Percentiles rank a stretch among this genome's conserved stretches.
These are phyloP conservation scores for Babesia bovis DNA, from an alignment of 169 alveolate genomes.

Conservation along the genomic window DNA sequence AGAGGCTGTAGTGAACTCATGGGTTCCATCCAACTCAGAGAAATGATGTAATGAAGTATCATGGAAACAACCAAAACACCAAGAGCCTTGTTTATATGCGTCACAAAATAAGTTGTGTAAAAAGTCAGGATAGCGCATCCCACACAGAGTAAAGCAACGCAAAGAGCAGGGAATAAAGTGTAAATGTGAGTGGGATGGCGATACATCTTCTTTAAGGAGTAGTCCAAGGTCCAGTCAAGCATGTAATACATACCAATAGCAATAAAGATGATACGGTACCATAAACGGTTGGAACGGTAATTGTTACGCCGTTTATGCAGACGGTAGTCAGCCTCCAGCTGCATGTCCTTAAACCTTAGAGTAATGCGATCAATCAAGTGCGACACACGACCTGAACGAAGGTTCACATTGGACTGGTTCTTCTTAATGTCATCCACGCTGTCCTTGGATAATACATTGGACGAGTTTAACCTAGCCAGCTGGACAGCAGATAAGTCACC, in stretches of 20 bases:
- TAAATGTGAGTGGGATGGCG: not conserved
- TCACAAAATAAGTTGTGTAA: conserved; percentile 23
- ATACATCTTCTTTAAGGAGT: conserved; percentile 10
- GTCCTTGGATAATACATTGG: conserved; percentile 48
- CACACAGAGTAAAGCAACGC: conserved; percentile 4
- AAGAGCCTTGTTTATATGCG: conserved; percentile 28
- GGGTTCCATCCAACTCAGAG: conserved; percentile 19
- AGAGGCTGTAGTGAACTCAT: conserved; percentile 67
- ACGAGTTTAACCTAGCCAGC: not conserved
- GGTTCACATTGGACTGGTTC: conserved; percentile 15
- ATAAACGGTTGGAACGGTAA: conserved; percentile 67
- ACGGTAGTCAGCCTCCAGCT: conserved; percentile 73
- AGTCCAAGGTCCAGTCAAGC: conserved; percentile 30
- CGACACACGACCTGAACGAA: conserved; percentile 46
- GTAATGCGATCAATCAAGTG: conserved; percentile 70
- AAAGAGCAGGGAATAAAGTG: conserved; percentile 10
- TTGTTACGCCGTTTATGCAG: conserved; percentile 68
- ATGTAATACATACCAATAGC: conserved; percentile 61
- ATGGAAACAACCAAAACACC: conserved; percentile 33
- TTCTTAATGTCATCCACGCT: conserved; percentile 12
- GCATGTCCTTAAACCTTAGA: conserved; percentile 75
- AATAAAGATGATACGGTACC: conserved; percentile 71
- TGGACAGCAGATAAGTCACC: conserved; percentile 16
- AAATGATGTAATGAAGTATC: conserved; percentile 38
- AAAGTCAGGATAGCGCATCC: conserved; percentile 37